Evolutionary conservation across 2,329 filamentous ascomycete genomes (phyloP), one percentile per base, ranked within the genome.

Genomic region (Fusarium chuoi): DNA sequence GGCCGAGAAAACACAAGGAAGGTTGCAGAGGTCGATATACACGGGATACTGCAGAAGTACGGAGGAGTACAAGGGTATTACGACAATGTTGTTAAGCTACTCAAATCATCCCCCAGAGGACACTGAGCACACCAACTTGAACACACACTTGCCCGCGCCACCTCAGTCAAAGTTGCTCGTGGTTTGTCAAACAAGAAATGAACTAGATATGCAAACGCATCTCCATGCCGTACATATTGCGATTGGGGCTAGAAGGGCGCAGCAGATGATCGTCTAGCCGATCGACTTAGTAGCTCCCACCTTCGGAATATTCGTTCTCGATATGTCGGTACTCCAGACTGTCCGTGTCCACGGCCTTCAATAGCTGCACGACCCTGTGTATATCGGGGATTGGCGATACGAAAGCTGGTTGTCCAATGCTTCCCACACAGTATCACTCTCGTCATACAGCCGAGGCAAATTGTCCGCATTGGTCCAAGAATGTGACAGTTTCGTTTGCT

Each of bases 31-130:
- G 73, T 85, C 10, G 82, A 88, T 55, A 75, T 89, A 28, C 64
- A 81, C 18, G 79, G 80, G 3, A 77, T 92, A 26, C 77, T 90
- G 20, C 73, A 78, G 18, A 85, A 84, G 67, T 88, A 89, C 75
- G 89, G 88, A 18, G 88, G 88, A n/a, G 85, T 87, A 3, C 84
- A 84, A 20, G 89, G 88, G 1, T 92, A 90, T 80, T 81, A 87
- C 69, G 87, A 88, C n/a, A 90, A 87, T 72, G 89, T 93, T 13
- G 83, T 85, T 66, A 88, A 89, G 73, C 81, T 97, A 58, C 86
- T 94, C 54, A 89, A 89, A 62, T 68, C 75, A 24, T 67, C 68
- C 20, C 76, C 77, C 6, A 70, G 75, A 73, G 66, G 71, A 9
- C 77, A 78, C 38, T 78, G 58, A 77, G 45, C n/a, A 38, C 26